These are phyloP conservation scores for Ganoderma lucidum DNA, from an alignment of 1,284 basidiomycete genomes.

Conservation along the genomic window DNA sequence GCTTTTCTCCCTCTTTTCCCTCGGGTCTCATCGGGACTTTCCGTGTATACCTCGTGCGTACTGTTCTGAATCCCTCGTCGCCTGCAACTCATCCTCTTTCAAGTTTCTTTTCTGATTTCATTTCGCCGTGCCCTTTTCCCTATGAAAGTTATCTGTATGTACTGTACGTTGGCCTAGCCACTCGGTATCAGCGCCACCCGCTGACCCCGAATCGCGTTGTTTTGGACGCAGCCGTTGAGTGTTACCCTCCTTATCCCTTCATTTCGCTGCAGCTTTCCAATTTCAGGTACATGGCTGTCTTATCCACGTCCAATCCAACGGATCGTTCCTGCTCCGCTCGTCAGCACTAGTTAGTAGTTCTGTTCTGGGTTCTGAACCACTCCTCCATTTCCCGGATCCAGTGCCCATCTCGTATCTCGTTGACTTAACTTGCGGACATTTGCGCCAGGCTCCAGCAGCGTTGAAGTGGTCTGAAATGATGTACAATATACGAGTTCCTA, in stretches of 20 bases:
- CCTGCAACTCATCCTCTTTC: not conserved
- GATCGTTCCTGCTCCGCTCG: not conserved
- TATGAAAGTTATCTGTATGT: constrained; percentile 15
- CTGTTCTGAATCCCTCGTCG: not conserved
- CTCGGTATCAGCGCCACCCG: not conserved
- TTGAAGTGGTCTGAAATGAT: constrained; percentile 22
- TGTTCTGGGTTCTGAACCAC: not conserved
- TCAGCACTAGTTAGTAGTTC: not conserved
- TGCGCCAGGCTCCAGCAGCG: not conserved
- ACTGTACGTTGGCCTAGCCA: constrained; percentile 16
- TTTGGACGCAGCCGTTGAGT: not conserved
- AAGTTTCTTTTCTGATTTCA: not conserved
- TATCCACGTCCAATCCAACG: not conserved
- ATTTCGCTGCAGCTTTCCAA: not conserved
- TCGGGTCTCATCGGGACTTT: constrained; percentile 15
- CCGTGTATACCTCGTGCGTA: constrained; percentile 4
- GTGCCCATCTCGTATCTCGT: not conserved
- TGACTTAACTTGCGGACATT: constrained; percentile 16
- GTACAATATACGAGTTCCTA: constrained; percentile 25
- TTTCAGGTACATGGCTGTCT: not conserved
- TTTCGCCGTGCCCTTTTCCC: not conserved
- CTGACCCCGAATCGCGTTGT: not conserved
- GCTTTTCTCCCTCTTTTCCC: not conserved
- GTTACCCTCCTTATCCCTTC: not conserved
- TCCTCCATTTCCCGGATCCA: not conserved